Conservation (phyloP, 2,329 filamentous ascomycete species). For the Phaeosphaeriaceae sp. region DNA sequence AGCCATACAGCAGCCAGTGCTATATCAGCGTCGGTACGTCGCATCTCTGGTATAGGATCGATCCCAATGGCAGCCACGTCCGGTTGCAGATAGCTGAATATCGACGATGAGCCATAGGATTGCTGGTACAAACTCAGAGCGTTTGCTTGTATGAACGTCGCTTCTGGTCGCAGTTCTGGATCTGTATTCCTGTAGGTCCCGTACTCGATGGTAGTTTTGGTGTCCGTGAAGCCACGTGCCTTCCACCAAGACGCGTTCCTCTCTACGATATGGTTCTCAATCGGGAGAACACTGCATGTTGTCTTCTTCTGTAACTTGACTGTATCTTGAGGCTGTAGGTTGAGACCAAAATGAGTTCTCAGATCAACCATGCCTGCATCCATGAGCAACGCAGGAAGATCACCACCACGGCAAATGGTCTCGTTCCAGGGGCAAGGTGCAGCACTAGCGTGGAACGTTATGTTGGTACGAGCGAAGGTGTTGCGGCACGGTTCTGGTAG, state of each 20-base stretch:
- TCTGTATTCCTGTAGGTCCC: constrained; percentile 2
- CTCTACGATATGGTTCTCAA: constrained; percentile 1
- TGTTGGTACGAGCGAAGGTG: constrained; percentile 3
- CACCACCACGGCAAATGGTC: neutral
- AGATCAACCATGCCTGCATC: constrained; percentile 11
- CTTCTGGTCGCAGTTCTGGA: constrained; percentile 1
- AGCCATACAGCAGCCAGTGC: neutral
- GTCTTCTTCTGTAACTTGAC: constrained; percentile 2
- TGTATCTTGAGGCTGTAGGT: constrained; percentile 2
- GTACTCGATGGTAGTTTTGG: constrained; percentile 4
- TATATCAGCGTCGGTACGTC: constrained; percentile 2
- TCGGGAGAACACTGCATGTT: constrained; percentile 6
- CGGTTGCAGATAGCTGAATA: neutral
- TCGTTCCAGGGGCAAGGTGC: constrained; percentile 5
- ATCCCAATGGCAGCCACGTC: neutral
- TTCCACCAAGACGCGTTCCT: neutral
- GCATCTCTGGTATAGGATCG: constrained; percentile 2
- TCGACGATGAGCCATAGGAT: neutral
- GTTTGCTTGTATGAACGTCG: constrained; percentile 1
- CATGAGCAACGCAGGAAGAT: constrained; percentile 1
- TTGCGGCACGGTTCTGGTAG: constrained; percentile 1
- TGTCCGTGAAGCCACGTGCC: constrained; percentile 1
- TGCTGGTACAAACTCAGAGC: neutral
- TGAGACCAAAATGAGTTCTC: constrained; percentile 8
- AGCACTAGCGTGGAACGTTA: neutral